A percentile compares a stretch with the other conserved stretches of the same genome.
phyloP scores from a whole-genome alignment of 495 filamentous ascomycete species.

The Neurospora sp. region DNA sequence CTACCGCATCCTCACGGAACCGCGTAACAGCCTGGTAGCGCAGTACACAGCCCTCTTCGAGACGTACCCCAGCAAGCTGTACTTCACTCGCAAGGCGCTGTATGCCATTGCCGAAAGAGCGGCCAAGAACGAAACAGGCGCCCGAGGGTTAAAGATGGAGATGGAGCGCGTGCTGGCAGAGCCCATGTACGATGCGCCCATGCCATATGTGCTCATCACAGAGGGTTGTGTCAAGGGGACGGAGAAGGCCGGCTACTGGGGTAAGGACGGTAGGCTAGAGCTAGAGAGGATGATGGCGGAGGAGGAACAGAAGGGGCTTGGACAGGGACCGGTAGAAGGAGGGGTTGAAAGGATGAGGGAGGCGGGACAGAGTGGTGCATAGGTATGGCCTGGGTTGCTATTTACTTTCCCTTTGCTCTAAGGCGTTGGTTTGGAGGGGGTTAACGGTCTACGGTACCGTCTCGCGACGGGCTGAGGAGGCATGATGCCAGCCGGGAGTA shows the following conservation, averaged over 20 bases:
- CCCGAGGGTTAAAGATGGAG: conserved; percentile 76
- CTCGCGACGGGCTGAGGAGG: not conserved
- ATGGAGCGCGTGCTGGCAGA: conserved; percentile 81
- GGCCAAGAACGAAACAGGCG: conserved; percentile 69
- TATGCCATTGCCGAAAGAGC: conserved; percentile 69
- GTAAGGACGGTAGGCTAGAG: conserved; percentile 41
- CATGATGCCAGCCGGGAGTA: no score
- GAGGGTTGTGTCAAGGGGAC: conserved; percentile 57
- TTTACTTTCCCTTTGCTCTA: not conserved
- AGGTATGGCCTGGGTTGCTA: not conserved
- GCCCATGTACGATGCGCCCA: conserved; percentile 83
- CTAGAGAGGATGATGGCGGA: conserved; percentile 43
- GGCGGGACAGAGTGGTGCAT: conserved; percentile 37
- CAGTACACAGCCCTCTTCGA: conserved; percentile 83
- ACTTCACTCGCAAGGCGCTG: conserved; percentile 71
- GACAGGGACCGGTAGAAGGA: conserved; percentile 8
- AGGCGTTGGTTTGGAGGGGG: not conserved
- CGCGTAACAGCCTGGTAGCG: conserved; percentile 70
- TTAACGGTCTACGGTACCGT: not conserved
- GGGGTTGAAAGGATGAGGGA: conserved; percentile 29
- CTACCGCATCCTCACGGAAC: conserved; percentile 82
- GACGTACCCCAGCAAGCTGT: conserved; percentile 71
- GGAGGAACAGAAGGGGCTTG: conserved; percentile 32
- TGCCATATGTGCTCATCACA: conserved; percentile 58
- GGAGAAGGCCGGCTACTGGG: conserved; percentile 43